Conservation (phyloP, 139 green algal species). For the Chlorella sp. region DNA sequence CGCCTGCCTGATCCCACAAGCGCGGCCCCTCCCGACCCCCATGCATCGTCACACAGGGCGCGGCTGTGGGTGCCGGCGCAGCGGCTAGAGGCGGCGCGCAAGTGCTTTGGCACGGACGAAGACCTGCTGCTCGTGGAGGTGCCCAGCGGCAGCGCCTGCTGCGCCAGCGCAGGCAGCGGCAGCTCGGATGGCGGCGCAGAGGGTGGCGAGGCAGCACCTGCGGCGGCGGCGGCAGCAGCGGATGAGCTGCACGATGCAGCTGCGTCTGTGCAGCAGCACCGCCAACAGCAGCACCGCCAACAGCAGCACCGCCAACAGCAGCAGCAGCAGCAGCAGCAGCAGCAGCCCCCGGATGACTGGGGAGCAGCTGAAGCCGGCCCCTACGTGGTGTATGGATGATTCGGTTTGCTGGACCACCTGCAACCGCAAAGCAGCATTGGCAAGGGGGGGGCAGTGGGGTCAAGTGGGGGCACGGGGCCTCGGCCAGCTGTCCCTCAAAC, state of each 20-base stretch:
- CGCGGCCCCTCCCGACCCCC: neutral
- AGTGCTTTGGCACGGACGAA: slow-evolving; percentile 78
- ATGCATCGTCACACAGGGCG: neutral
- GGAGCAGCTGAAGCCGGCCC: no score
- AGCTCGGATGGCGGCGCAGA: neutral
- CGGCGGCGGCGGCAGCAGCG: neutral
- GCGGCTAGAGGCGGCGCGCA: slow-evolving; percentile 61
- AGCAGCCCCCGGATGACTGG: no score
- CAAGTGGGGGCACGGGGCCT: no score
- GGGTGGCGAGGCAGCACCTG: neutral
- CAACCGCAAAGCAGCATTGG: no score
- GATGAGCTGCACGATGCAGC: no score
- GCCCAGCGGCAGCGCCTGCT: neutral
- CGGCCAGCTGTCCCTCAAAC: no score
- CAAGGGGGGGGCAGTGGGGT: no score
- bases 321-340: neutral
- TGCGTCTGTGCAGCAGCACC: no score
- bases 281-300: neutral
- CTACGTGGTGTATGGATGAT: no score
- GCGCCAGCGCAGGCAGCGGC: neutral
- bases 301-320: no score
- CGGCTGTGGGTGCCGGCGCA: slow-evolving; percentile 34
- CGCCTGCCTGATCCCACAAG: no score
- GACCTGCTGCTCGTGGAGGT: slow-evolving; percentile 66
- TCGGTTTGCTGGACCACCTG: no score